Evolutionary conservation across 768 basidiomycete species (phyloP), one percentile per base, ranked within the genome.

Genomic region (Boletellus ananiceps): DNA sequence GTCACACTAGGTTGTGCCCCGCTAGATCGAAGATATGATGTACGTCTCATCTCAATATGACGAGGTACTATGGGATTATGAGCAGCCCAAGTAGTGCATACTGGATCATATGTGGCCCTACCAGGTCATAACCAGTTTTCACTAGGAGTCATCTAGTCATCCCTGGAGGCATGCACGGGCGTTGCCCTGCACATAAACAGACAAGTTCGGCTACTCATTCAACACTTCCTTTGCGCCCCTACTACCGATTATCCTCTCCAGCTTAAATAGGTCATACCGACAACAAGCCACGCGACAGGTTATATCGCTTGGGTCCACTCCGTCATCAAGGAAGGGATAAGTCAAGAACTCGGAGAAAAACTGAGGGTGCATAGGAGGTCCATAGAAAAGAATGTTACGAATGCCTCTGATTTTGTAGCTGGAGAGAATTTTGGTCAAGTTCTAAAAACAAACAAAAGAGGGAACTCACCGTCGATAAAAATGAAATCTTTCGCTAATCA

Each of bases 401-500:
- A 92, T 89, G 6, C 95, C 96, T 57, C 93, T 78, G 44, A 98
- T 82, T 58, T 90, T 92, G 73, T 98, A 98, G 49, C 93, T 91
- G 60, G n/a, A 31, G 19, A 21, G 16, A 5, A 15, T 47, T 39
- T 9, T 25, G 16, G 45, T 18, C 51, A 13, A 41, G 37, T 34
- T n/a, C 36, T 25, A 16, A 40, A 46, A 54, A 35, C 8, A 45
- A 25, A 14, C 18, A 33, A 18, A 11, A 23, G 13, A 42, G 34
- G 9, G 39, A 21, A 65, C 73, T 38, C 38, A 84, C 86, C 93
- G 75, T 55, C 90, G 82, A 76, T 92, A 97, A 68, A 98, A 99
- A 68, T 99, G 94, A 76, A 97, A 98, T n/a, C 96, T 83, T 64
- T 99, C 96, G 59, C 89, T 95, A 62, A 97, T 75, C 54, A 98